Evolutionary conservation across 768 basidiomycete species (phyloP).

Genomic region (Naganishia kalamii): DNA sequence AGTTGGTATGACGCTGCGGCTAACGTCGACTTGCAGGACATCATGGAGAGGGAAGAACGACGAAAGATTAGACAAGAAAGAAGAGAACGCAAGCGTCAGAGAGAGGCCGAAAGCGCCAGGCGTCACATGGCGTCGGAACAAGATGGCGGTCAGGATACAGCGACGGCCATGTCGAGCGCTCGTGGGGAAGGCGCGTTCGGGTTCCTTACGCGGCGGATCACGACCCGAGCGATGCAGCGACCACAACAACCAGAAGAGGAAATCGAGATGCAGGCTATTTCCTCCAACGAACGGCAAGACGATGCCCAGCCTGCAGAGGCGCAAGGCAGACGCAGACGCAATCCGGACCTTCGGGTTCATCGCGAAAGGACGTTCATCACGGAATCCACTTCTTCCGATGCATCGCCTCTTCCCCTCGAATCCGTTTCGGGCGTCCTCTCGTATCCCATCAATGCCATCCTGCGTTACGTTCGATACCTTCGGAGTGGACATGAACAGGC

Average conservation of each 20-base stretch:
- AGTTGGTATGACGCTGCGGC: background rate
- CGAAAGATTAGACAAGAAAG: conserved; percentile 35
- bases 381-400: conserved; percentile 33
- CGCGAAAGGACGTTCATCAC: conserved; percentile 4
- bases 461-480: conserved; percentile 37
- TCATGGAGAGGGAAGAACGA: conserved; percentile 26
- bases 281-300: conserved; percentile 12
- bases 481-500: conserved; percentile 41
- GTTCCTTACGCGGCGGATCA: background rate
- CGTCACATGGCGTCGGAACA: background rate
- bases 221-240: background rate
- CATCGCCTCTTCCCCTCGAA: conserved; percentile 36
- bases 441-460: conserved; percentile 37
- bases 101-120: background rate
- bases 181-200: conserved; percentile 29
- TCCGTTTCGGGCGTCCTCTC: conserved; percentile 34
- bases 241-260: background rate
- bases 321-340: conserved; percentile 24
- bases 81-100: conserved; percentile 31
- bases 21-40: conserved; percentile 14
- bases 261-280: conserved; percentile 14
- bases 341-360: conserved; percentile 29
- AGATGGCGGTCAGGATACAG: conserved; percentile 35
- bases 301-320: background rate
- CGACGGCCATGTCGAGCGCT: conserved; percentile 14